phyloP scores from a whole-genome alignment of 305 asterid genomes.

The Solanum aculeatissimum region DNA sequence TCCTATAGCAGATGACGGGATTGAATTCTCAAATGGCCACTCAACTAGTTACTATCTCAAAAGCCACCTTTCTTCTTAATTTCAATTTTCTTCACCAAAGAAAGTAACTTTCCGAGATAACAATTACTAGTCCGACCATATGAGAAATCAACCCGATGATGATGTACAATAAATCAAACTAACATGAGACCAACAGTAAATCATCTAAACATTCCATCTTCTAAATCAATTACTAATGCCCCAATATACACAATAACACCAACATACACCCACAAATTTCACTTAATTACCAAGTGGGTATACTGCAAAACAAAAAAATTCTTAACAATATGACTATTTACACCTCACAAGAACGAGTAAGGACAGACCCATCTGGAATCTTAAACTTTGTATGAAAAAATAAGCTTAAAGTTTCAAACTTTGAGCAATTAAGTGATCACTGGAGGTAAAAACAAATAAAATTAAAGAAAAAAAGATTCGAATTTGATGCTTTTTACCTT shows the following conservation, averaged over 20 bases:
- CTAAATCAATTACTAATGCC: background rate
- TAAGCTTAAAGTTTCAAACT: background rate
- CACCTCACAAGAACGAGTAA: background rate
- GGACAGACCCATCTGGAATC: background rate
- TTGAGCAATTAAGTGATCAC: background rate
- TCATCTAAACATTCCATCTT: background rate
- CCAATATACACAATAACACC: background rate
- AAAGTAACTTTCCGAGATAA: background rate
- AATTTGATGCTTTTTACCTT: background rate
- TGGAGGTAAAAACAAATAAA: background rate
- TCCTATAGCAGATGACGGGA: background rate
- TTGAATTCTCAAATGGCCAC: background rate
- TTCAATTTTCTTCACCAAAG: background rate
- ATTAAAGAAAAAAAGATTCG: background rate
- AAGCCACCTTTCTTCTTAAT: background rate
- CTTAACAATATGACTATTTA: background rate
- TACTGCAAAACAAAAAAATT: background rate
- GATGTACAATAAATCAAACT: background rate
- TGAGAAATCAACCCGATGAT: background rate
- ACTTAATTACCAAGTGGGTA: background rate
- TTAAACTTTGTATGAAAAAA: background rate
- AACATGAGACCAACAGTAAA: background rate
- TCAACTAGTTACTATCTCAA: background rate
- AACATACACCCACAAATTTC: background rate
- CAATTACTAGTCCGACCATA: background rate